Base-by-base conservation (phyloP, 1,284 basidiomycete species). In the Puccinia hordei region DNA sequence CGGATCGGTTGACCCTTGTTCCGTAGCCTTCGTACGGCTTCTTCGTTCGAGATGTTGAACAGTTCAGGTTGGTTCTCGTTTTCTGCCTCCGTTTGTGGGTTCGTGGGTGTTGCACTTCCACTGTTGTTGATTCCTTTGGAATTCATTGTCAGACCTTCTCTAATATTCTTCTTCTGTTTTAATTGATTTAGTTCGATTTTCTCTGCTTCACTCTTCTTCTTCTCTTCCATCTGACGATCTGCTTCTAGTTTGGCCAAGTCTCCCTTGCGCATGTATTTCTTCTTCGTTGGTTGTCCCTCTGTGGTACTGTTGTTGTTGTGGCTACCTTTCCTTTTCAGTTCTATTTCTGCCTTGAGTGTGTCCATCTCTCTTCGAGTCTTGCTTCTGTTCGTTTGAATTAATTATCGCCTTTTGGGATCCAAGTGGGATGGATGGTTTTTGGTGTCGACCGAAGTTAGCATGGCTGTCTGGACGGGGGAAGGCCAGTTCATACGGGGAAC, bases 1-100 rank as follows among this genome's bases (percentile, higher is more conserved):
- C 94, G 90, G 82, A 99, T 93, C 1, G 97, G 97, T 85, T 99
- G 94, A 35, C 93, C 93, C 85, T 96, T 96, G 35, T 90, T 88
- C 51, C 97, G 91, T 35, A 99, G 89, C 17, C 97, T 90, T 9
- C 92, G 90, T 75, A 95, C 88, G 35, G 93, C 94, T 85, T 99
- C 97, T 81, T 95, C 92, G 81, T 94, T 93, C 1, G 95, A 94
- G 73, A 98, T 92, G 85, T 94, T 95, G 88, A 95, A 98, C 0
- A 80, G 90, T 89, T 84, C 89, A 87, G 73, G 89, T 41, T 49
- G 71, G 30, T 59, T 71, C 3, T 71, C 63, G 61, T 59, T 61
- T 17, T 81, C 61, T 41, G 57, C 19, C 38, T 69, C 55, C 8
- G 46, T 53, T 12, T 55, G 5, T 46, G 55, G 78, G 22, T 46